A percentile compares a stretch with the other conserved stretches of the same genome.
Conservation (phyloP, 352 stramenopile genomes). For the Phytophthora nicotianae region DNA sequence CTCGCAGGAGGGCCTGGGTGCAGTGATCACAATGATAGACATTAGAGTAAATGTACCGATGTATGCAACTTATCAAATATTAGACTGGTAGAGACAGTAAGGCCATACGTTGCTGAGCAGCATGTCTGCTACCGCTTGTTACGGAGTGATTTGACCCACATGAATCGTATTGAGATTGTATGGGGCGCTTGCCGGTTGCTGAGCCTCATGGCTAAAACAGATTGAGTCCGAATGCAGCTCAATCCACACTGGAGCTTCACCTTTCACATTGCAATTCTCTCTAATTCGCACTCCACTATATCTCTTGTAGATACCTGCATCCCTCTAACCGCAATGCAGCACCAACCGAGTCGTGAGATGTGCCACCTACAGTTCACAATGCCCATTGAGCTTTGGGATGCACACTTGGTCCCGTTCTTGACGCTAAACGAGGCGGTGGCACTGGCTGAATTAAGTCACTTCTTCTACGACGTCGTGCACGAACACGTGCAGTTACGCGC, state of each 20-base stretch:
- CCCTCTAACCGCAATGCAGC: conserved; percentile 16
- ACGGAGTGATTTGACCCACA: conserved; percentile 19
- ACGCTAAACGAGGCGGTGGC: conserved; percentile 61
- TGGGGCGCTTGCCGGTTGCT: conserved; percentile 11
- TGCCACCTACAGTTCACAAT: conserved; percentile 36
- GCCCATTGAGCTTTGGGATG: conserved; percentile 65
- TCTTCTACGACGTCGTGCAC: conserved; percentile 63
- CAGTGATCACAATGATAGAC: conserved; percentile 3
- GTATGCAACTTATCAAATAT: background rate
- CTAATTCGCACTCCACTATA: conserved; percentile 11
- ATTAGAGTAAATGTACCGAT: conserved; percentile 1
- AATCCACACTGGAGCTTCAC: background rate
- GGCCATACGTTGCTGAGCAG: background rate
- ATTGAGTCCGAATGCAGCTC: background rate
- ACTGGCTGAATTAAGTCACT: conserved; percentile 53
- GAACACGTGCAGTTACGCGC: conserved; percentile 44
- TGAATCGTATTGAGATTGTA: conserved; percentile 11
- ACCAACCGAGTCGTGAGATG: background rate
- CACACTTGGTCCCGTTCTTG: conserved; percentile 54
- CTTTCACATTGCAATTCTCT: conserved; percentile 10
- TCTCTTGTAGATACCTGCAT: conserved; percentile 21
- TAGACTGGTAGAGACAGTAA: conserved; percentile 4
- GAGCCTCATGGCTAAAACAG: conserved; percentile 13
- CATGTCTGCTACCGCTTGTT: background rate
- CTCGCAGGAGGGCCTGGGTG: conserved; percentile 31